A percentile compares a stretch with the other conserved stretches of the same genome.
Evolutionary conservation across 2,329 filamentous ascomycete species (phyloP).

Genomic region (Talaromyces amestolkiae): DNA sequence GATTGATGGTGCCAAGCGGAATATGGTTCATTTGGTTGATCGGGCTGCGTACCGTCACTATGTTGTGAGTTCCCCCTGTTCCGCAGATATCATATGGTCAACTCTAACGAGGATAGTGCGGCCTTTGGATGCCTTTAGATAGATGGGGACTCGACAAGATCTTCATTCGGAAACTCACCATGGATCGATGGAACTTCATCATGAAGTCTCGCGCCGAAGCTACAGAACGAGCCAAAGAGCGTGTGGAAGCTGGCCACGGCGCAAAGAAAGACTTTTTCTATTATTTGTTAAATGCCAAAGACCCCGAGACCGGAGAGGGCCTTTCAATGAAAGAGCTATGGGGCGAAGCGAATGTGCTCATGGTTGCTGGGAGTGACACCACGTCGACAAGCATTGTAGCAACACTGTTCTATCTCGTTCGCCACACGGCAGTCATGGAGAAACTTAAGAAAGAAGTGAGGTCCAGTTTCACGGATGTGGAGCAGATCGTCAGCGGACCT

Average conservation of each 20-base stretch:
- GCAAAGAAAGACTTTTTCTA: constrained; percentile 74
- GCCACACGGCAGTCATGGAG: constrained; percentile 31
- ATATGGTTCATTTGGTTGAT: constrained; percentile 65
- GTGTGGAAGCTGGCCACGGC: constrained; percentile 58
- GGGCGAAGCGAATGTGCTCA: constrained; percentile 69
- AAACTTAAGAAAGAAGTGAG: constrained; percentile 39
- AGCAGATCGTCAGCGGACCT: constrained; percentile 38
- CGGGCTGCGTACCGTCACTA: constrained; percentile 67
- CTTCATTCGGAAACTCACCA: constrained; percentile 65
- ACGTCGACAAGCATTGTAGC: constrained; percentile 61
- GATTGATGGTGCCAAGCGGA: constrained; percentile 50
- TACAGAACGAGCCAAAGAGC: constrained; percentile 60
- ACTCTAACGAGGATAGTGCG: constrained; percentile 51
- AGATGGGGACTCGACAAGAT: constrained; percentile 65
- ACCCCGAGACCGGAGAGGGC: constrained; percentile 67
- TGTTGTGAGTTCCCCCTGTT: constrained; percentile 55
- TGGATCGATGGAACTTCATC: constrained; percentile 67
- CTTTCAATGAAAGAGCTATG: constrained; percentile 66
- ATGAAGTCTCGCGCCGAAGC: constrained; percentile 67
- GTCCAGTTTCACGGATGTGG: constrained; percentile 32
- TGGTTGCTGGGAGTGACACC: constrained; percentile 70
- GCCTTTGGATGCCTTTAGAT: constrained; percentile 68
- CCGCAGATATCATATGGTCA: background rate
- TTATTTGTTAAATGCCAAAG: constrained; percentile 68
- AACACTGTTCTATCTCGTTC: constrained; percentile 42